phyloP scores from a whole-genome alignment of 2,329 filamentous ascomycete species.

The Aureobasidium sp. region DNA sequence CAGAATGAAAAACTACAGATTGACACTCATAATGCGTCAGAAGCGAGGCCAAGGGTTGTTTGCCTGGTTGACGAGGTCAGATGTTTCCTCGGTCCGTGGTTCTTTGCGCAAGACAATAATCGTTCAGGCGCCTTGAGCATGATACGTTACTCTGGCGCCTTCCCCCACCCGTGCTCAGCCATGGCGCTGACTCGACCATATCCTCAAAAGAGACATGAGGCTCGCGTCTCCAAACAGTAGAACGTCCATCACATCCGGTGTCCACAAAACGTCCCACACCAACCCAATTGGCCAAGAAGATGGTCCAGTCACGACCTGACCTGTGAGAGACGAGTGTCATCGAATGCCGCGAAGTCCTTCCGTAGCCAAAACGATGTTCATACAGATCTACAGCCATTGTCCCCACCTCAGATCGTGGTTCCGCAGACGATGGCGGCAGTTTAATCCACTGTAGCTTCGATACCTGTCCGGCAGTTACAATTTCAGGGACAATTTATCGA shows the following conservation, averaged over 20 bases:
- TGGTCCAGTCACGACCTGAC: background rate
- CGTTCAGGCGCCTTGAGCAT: background rate
- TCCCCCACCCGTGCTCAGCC: background rate
- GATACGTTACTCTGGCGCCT: background rate
- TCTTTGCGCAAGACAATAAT: background rate
- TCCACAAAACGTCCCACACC: background rate
- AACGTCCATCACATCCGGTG: background rate
- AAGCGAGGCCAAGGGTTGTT: background rate
- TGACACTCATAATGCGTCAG: background rate
- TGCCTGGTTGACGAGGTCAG: background rate
- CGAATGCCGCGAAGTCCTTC: background rate
- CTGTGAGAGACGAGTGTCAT: background rate
- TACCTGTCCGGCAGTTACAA: background rate
- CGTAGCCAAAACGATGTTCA: background rate
- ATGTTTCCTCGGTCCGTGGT: background rate
- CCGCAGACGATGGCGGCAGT: background rate
- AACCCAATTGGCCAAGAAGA: background rate
- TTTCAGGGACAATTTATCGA: background rate
- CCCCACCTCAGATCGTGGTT: constrained; percentile 1
- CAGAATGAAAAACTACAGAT: constrained; percentile 1
- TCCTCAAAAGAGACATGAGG: background rate
- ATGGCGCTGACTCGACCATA: background rate
- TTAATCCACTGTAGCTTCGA: background rate
- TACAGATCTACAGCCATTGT: background rate
- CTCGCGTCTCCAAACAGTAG: constrained; percentile 13